Conservation (phyloP, 352 stramenopile genomes). For the Phytopythium delawarense region DNA sequence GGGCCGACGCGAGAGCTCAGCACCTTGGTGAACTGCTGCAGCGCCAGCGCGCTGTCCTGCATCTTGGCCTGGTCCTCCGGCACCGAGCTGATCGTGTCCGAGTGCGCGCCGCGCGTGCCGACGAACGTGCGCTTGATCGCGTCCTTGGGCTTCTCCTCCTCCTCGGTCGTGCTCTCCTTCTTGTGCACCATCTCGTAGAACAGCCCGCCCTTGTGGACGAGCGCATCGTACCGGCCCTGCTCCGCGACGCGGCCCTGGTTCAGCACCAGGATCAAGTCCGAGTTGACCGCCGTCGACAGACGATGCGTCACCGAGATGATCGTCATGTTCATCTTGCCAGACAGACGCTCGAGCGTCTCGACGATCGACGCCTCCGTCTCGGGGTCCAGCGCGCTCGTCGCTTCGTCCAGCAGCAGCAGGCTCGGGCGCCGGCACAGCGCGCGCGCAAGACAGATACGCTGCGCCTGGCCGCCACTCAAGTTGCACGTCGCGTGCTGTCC, state of each 20-base stretch:
- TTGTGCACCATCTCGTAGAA: slow-evolving; percentile 88
- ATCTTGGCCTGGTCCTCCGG: slow-evolving; percentile 36
- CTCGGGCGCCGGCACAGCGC: slow-evolving; percentile 78
- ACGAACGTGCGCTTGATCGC: slow-evolving; percentile 25
- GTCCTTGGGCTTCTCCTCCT: slow-evolving; percentile 26
- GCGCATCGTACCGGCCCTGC: slow-evolving; percentile 66
- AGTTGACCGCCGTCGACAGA: slow-evolving; percentile 76
- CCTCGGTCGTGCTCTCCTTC: slow-evolving; percentile 47
- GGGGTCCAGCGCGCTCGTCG: slow-evolving; percentile 82
- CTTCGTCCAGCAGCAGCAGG: slow-evolving; percentile 79
- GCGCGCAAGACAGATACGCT: slow-evolving; percentile 82
- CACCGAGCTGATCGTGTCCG: slow-evolving; percentile 38
- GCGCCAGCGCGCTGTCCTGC: slow-evolving; percentile 58
- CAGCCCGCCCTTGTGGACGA: slow-evolving; percentile 62
- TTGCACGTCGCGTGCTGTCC: slow-evolving; percentile 85
- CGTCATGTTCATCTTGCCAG: slow-evolving; percentile 85
- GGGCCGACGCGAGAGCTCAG: slow-evolving; percentile 72
- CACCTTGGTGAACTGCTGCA: slow-evolving; percentile 85
- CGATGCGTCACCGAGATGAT: slow-evolving; percentile 89
- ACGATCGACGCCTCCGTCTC: slow-evolving; percentile 86
- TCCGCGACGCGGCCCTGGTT: slow-evolving; percentile 74
- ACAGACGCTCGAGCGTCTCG: slow-evolving; percentile 71
- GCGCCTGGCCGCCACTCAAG: slow-evolving; percentile 81
- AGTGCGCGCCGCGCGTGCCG: slow-evolving; percentile 15
- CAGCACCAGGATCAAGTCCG: slow-evolving; percentile 80